A percentile compares a stretch with the other conserved stretches of the same genome.
Conservation (phyloP, 1,139 yeast species). For the Casaregolazyma lundiana region DNA sequence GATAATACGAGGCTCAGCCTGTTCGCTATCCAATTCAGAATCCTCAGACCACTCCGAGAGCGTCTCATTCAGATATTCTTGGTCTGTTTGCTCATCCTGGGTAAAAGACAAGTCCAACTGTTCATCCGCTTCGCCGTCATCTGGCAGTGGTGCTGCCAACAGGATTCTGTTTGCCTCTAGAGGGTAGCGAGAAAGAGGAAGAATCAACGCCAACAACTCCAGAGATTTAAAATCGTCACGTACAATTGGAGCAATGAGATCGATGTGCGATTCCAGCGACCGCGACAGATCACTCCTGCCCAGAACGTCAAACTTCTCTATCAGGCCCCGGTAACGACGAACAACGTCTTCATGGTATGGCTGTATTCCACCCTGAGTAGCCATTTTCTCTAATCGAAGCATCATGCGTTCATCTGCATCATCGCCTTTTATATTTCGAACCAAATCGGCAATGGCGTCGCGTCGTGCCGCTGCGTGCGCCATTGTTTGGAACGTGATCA, state of each 20-base stretch:
- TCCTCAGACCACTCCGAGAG: slow-evolving; percentile 13
- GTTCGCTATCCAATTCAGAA: not conserved
- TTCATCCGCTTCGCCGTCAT: not conserved
- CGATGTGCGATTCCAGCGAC: slow-evolving; percentile 20
- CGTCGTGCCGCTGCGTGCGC: slow-evolving; percentile 11
- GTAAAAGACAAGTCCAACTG: not conserved
- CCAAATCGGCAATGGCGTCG: slow-evolving; percentile 11
- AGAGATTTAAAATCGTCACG: slow-evolving; percentile 14
- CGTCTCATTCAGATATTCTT: slow-evolving; percentile 11
- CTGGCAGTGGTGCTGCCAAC: not conserved
- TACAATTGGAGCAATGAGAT: slow-evolving; percentile 8
- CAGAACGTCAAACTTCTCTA: slow-evolving; percentile 24
- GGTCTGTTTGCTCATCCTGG: not conserved
- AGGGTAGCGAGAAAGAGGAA: slow-evolving; percentile 13
- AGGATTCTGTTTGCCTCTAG: slow-evolving; percentile 5
- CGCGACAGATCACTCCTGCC: slow-evolving; percentile 26
- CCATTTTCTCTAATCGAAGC: not conserved
- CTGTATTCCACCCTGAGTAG: slow-evolving; percentile 10
- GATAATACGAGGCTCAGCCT: no score
- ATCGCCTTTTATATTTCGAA: slow-evolving; percentile 5
- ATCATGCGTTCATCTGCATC: not conserved
- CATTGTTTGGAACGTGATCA: no score
- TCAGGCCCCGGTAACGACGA: slow-evolving; percentile 18
- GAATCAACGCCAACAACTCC: slow-evolving; percentile 19
- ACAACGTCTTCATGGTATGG: slow-evolving; percentile 19